Percentiles rank a stretch among this genome's conserved stretches.
phyloP scores from a whole-genome alignment of 768 basidiomycete genomes.

The Russula abietina region DNA sequence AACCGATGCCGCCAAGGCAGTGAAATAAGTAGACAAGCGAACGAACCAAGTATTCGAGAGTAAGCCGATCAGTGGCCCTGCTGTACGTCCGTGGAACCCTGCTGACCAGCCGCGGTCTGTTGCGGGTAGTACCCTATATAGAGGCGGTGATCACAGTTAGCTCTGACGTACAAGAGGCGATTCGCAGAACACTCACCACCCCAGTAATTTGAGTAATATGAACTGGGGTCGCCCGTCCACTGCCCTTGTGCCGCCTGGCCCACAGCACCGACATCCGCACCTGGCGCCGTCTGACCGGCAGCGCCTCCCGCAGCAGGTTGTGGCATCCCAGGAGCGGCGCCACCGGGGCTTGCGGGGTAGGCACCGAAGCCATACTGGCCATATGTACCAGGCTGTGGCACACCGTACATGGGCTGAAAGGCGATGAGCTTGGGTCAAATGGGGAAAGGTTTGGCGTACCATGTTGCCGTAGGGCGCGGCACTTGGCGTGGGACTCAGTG shows the following conservation, averaged over 20 bases:
- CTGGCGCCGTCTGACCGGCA: constrained; percentile 43
- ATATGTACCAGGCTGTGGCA: constrained; percentile 77
- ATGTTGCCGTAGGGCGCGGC: constrained; percentile 70
- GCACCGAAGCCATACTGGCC: constrained; percentile 74
- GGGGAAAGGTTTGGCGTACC: constrained; percentile 42
- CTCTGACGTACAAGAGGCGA: background rate
- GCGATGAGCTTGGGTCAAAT: constrained; percentile 5
- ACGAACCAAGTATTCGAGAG: background rate
- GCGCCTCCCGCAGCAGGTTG: constrained; percentile 47
- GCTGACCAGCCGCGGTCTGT: constrained; percentile 54
- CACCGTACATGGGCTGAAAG: constrained; percentile 78
- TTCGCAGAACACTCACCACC: constrained; percentile 50
- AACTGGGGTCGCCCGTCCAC: constrained; percentile 70
- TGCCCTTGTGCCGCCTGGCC: constrained; percentile 64
- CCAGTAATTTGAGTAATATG: constrained; percentile 81
- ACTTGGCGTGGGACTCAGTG: constrained; percentile 56
- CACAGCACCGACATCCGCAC: constrained; percentile 45
- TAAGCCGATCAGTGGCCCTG: constrained; percentile 25
- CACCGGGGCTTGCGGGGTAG: constrained; percentile 65
- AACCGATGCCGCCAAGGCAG: constrained; percentile 7
- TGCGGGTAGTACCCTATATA: constrained; percentile 73
- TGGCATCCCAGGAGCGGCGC: constrained; percentile 41
- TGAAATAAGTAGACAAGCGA: constrained; percentile 10
- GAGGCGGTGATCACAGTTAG: constrained; percentile 8
- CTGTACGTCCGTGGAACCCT: constrained; percentile 48